Evolutionary conservation across 2,329 filamentous ascomycete genomes (phyloP).

Genomic region (Fusarium nurragi): DNA sequence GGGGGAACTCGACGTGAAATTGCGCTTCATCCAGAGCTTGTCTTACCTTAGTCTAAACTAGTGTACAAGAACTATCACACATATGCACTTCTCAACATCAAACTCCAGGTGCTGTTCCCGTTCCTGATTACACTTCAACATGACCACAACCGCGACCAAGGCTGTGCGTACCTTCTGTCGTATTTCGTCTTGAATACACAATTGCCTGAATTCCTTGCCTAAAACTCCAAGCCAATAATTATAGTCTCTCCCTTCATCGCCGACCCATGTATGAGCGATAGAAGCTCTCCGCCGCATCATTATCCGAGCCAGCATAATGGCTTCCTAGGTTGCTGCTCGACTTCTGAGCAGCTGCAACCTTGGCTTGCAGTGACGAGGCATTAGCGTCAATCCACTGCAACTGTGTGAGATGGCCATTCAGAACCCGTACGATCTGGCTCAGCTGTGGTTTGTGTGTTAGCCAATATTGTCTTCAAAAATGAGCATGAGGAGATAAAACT

Average conservation of each 20-base stretch:
- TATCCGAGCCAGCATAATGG: slow-evolving; percentile 68
- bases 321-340: slow-evolving; percentile 70
- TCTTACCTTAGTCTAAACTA: slow-evolving; percentile 47
- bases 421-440: slow-evolving; percentile 92
- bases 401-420: slow-evolving; percentile 92
- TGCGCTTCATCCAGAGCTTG: slow-evolving; percentile 35
- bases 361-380: slow-evolving; percentile 80
- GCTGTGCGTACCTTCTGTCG: slow-evolving; percentile 8
- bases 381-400: slow-evolving; percentile 94
- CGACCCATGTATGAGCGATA: slow-evolving; percentile 87
- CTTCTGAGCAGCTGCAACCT: slow-evolving; percentile 85
- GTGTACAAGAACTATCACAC: slow-evolving; percentile 52
- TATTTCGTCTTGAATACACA: slow-evolving; percentile 29
- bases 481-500: slow-evolving; percentile 49
- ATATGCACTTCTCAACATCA: slow-evolving; percentile 34
- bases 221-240: slow-evolving; percentile 43
- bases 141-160: neutral
- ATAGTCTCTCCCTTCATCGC: slow-evolving; percentile 56
- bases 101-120: slow-evolving; percentile 23
- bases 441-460: slow-evolving; percentile 64
- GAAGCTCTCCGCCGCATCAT: slow-evolving; percentile 85
- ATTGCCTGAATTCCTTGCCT: slow-evolving; percentile 32
- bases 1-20: slow-evolving; percentile 13
- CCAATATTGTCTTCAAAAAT: slow-evolving; percentile 10
- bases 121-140: slow-evolving; percentile 7